A percentile compares a stretch with the other conserved stretches of the same genome.
Conservation (phyloP, 2,329 filamentous ascomycete species). For the Microsporum ferrugineum region DNA sequence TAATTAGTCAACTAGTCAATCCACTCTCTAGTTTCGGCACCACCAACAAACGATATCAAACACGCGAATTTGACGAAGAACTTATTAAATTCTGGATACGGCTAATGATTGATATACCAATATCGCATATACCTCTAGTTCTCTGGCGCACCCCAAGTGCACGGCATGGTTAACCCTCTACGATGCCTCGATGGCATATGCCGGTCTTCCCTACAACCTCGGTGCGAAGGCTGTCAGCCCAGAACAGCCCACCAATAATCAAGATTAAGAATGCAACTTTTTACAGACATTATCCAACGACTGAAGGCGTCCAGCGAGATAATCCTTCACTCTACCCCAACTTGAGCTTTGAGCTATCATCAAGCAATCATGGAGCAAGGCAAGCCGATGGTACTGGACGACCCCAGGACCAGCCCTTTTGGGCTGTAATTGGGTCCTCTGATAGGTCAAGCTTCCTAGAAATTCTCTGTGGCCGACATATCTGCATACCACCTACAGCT, state of each 20-base stretch:
- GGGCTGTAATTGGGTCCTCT: conserved; percentile 71
- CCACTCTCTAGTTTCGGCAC: background rate
- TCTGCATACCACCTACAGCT: conserved; percentile 63
- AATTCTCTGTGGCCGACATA: conserved; percentile 60
- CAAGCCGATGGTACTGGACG: conserved; percentile 3
- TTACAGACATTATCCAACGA: conserved; percentile 60
- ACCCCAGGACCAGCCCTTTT: conserved; percentile 44
- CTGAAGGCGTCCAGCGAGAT: conserved; percentile 29
- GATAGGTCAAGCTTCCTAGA: conserved; percentile 77
- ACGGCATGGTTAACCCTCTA: background rate
- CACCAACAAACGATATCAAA: too few relatives aligned
- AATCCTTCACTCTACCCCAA: conserved; percentile 65
- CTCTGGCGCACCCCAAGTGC: background rate
- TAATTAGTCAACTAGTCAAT: too few relatives aligned
- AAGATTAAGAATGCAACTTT: conserved; percentile 70
- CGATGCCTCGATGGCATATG: background rate
- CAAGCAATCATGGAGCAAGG: background rate
- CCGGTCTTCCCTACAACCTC: background rate
- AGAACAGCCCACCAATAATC: conserved; percentile 46
- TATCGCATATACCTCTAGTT: background rate
- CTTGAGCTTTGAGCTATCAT: conserved; percentile 57
- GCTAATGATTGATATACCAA: background rate
- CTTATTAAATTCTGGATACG: background rate
- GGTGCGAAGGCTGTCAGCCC: conserved; percentile 3
- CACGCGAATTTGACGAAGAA: background rate